Evolutionary conservation across 1,139 yeast genomes (phyloP).

Genomic region (Blastobotrys niveus): DNA sequence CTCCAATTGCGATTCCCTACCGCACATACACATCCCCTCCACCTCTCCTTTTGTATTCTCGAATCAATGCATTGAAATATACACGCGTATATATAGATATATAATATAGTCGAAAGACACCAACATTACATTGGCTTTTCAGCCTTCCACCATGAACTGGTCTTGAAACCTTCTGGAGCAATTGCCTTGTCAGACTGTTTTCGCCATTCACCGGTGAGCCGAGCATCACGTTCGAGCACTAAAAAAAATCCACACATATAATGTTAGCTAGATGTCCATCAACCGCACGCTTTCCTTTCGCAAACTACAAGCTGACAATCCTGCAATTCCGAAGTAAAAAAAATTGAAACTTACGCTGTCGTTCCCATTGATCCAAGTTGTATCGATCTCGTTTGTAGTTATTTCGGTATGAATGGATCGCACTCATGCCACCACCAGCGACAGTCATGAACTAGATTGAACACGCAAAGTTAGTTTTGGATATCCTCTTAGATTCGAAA

Average conservation of each 20-base stretch:
- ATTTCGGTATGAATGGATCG: conserved; percentile 45
- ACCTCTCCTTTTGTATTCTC: background rate
- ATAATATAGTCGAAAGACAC: no score
- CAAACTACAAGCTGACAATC: no score
- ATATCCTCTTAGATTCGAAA: background rate
- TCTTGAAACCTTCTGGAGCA: conserved; percentile 70
- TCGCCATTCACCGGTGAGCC: conserved; percentile 67
- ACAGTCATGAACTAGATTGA: conserved; percentile 40
- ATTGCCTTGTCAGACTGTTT: conserved; percentile 62
- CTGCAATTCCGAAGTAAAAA: no score
- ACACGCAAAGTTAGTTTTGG: conserved; percentile 6
- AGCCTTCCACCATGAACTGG: conserved; percentile 45
- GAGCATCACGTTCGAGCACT: conserved; percentile 65
- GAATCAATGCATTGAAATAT: background rate
- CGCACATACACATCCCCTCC: background rate
- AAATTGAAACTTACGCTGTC: conserved; percentile 33
- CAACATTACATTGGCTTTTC: conserved; percentile 16
- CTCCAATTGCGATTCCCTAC: no score
- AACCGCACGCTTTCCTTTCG: no score
- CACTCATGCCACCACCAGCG: conserved; percentile 49
- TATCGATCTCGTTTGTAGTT: conserved; percentile 52
- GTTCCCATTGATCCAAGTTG: conserved; percentile 56
- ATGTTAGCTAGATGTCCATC: conserved; percentile 13
- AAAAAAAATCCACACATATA: no score
- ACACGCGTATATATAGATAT: background rate